phyloP scores from a whole-genome alignment of 371 early-diverging fungal genomes.

The Circinella minor region DNA sequence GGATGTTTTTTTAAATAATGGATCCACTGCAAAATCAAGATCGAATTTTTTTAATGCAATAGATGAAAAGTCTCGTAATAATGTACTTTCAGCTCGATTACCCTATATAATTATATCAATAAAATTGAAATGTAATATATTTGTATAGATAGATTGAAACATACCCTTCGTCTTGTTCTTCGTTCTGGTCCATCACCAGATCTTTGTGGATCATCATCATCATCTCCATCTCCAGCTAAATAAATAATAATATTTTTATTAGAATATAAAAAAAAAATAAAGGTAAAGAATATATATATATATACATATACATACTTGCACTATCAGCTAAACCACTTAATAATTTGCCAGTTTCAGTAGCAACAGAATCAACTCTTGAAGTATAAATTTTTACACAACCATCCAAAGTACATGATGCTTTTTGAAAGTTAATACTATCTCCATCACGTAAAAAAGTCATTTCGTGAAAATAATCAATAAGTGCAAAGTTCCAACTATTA shows the following conservation, averaged over 20 bases:
- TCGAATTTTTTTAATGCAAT: constrained; percentile 90
- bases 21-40: constrained; percentile 92
- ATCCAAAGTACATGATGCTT: constrained; percentile 98
- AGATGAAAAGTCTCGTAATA: constrained; percentile 79
- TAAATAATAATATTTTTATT: background rate
- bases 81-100: constrained; percentile 65
- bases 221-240: constrained; percentile 31
- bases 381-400: constrained; percentile 99
- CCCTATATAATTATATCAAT: constrained; percentile 20
- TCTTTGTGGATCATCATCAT: constrained; percentile 55
- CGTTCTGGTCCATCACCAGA: constrained; percentile 51
- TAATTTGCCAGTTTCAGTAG: constrained; percentile 93
- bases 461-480: constrained; percentile 99
- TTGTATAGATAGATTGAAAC: background rate
- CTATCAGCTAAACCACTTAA: constrained; percentile 85
- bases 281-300: background rate
- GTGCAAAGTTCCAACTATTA: constrained; percentile 98
- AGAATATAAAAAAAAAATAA: background rate
- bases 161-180: constrained; percentile 42
- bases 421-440: constrained; percentile 98
- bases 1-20: constrained; percentile 96
- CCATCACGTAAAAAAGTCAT: constrained; percentile 94
- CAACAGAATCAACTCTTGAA: constrained; percentile 98
- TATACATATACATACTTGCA: constrained; percentile 44
- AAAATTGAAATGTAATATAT: background rate